Evolutionary conservation across 768 basidiomycete genomes (phyloP).

Genomic region (Chalciporus pseudorubinellus): DNA sequence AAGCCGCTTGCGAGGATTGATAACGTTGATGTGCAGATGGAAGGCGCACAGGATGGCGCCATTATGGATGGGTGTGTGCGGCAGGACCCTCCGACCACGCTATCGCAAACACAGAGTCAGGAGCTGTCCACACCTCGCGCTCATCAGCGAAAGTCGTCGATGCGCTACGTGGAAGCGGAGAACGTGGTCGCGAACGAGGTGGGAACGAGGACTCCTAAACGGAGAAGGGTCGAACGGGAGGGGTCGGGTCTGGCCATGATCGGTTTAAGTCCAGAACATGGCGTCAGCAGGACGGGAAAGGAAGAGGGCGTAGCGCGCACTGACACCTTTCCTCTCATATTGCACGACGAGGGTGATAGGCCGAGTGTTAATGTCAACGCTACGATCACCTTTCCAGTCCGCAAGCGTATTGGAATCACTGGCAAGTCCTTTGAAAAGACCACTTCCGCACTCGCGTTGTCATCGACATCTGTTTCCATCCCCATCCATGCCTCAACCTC

Average conservation of each 20-base stretch:
- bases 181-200: background rate
- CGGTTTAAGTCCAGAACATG: background rate
- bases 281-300: background rate
- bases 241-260: background rate
- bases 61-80: background rate
- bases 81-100: background rate
- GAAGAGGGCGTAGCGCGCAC: background rate
- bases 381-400: background rate
- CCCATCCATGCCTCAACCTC: background rate
- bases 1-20: conserved; percentile 18
- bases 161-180: background rate
- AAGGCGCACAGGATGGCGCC: background rate
- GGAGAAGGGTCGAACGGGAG: conserved; percentile 13
- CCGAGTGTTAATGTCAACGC: background rate
- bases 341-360: background rate
- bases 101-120: background rate
- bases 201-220: conserved; percentile 6
- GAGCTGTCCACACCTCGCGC: background rate
- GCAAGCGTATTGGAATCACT: background rate
- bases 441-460: background rate
- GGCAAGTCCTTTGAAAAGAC: conserved; percentile 1
- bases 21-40: conserved; percentile 6
- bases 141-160: background rate
- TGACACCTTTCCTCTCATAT: background rate
- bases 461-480: conserved; percentile 5